Conservation (phyloP, 1,139 yeast species). For the Hanseniaspora sp. region DNA sequence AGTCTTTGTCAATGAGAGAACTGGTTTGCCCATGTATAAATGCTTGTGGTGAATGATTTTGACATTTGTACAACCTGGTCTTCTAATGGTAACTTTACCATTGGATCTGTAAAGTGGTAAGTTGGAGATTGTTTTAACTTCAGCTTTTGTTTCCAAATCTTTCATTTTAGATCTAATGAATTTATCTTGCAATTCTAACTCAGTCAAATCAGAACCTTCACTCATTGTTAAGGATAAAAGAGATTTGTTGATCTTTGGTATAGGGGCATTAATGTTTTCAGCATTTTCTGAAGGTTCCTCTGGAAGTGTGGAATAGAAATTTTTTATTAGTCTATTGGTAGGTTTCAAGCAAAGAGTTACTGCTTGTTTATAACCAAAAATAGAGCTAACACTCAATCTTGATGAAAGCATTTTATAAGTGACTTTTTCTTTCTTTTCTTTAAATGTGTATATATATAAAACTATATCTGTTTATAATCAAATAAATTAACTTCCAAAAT, state of each 20-base stretch:
- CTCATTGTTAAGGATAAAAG: constrained; percentile 2
- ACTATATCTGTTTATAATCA: not conserved
- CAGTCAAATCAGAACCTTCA: constrained; percentile 8
- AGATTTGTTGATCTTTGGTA: constrained; percentile 11
- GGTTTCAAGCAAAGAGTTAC: not conserved
- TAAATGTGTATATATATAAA: not conserved
- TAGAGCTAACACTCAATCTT: not conserved
- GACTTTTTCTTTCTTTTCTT: not conserved
- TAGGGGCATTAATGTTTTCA: not conserved
- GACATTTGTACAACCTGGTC: constrained; percentile 34
- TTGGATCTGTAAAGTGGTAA: constrained; percentile 7
- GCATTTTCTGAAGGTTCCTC: not conserved
- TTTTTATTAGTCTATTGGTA: not conserved
- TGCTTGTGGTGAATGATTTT: constrained; percentile 69
- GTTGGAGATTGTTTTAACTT: constrained; percentile 5
- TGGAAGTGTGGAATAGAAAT: not conserved
- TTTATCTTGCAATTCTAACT: constrained; percentile 11
- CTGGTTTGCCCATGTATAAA: constrained; percentile 75
- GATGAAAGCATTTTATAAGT: not conserved
- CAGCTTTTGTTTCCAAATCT: constrained; percentile 12
- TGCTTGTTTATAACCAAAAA: not conserved
- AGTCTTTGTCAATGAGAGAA: constrained; percentile 62
- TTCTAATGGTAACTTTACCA: constrained; percentile 15
- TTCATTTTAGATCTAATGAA: constrained; percentile 9
- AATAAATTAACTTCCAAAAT: no score